phyloP scores from a whole-genome alignment of 768 basidiomycete genomes.

The Russula abietina region DNA sequence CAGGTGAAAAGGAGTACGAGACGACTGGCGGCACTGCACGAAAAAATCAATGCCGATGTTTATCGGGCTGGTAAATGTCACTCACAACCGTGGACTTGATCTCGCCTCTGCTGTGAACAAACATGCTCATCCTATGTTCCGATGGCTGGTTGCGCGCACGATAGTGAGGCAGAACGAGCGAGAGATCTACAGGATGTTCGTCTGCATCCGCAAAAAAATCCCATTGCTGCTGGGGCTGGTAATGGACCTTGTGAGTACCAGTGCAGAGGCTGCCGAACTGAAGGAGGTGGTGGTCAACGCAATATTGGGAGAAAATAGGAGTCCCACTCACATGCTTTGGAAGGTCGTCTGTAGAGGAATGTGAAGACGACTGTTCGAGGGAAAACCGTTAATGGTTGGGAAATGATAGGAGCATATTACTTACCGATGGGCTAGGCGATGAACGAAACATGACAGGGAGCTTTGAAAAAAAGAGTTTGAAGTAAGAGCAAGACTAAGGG shows the following conservation, averaged over 20 bases:
- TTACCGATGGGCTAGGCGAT: conserved; percentile 4
- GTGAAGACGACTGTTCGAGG: conserved; percentile 9
- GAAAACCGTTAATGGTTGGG: not conserved
- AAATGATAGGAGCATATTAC: not conserved
- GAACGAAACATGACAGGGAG: conserved; percentile 13
- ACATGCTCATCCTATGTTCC: conserved; percentile 67
- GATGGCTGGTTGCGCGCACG: conserved; percentile 69
- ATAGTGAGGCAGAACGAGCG: conserved; percentile 70
- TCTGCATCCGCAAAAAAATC: conserved; percentile 58
- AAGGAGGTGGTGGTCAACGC: not conserved
- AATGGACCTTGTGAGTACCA: conserved; percentile 25
- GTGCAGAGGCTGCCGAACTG: conserved; percentile 3
- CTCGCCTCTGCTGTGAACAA: conserved; percentile 46
- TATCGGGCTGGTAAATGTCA: conserved; percentile 21
- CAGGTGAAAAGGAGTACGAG: conserved; percentile 36
- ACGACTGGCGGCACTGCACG: conserved; percentile 30
- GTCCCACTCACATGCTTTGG: conserved; percentile 9
- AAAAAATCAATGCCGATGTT: not conserved
- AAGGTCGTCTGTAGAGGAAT: conserved; percentile 14
- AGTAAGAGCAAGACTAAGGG: not conserved
- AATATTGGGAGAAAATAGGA: not conserved
- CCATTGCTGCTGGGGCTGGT: conserved; percentile 36
- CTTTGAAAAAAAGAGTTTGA: not conserved
- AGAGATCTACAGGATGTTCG: conserved; percentile 50
- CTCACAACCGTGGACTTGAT: conserved; percentile 71